Percentiles rank a stretch among this genome's conserved stretches.
Evolutionary conservation across 805 yeast genomes (phyloP).

Genomic region (Cyberlindnera meyerae): DNA sequence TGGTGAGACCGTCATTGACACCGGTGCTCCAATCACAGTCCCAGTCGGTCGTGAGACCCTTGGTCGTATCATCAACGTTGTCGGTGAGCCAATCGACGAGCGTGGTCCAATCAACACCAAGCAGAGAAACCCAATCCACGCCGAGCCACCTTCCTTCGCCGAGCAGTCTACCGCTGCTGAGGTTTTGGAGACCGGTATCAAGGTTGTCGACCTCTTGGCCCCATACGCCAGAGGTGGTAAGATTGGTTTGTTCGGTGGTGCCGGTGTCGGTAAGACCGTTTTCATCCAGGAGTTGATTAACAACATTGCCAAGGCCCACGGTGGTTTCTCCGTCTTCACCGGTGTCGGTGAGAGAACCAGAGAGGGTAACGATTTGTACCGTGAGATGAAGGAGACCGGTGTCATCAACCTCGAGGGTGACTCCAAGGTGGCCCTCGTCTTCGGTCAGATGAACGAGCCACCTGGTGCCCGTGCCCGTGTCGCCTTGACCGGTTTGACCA

Average conservation of each 20-base stretch:
- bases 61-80: conserved; percentile 96
- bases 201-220: conserved; percentile 98
- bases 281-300: conserved; percentile 99
- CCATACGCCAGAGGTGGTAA: conserved; percentile 99
- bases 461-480: conserved; percentile 99
- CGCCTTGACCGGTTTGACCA: conserved; percentile 98
- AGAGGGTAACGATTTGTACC: conserved; percentile 99
- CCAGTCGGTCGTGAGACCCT: conserved; percentile 99
- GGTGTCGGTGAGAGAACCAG: conserved; percentile 99
- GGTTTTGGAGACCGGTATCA: conserved; percentile 98
- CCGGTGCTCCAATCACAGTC: conserved; percentile 97
- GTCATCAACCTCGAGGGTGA: conserved; percentile 99
- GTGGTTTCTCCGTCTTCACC: conserved; percentile 99
- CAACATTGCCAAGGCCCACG: conserved; percentile 99
- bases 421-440: conserved; percentile 97
- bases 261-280: conserved; percentile 99
- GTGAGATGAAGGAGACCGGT: conserved; percentile 99
- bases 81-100: conserved; percentile 99
- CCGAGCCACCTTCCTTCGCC: conserved; percentile 93
- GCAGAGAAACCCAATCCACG: conserved; percentile 96
- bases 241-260: conserved; percentile 99
- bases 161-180: conserved; percentile 98
- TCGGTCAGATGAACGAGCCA: conserved; percentile 99
- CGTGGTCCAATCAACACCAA: conserved; percentile 96
- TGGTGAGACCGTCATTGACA: conserved; percentile 87